Conservation (phyloP, 176 grass and related monocot species). For the Phoenix dactylifera region DNA sequence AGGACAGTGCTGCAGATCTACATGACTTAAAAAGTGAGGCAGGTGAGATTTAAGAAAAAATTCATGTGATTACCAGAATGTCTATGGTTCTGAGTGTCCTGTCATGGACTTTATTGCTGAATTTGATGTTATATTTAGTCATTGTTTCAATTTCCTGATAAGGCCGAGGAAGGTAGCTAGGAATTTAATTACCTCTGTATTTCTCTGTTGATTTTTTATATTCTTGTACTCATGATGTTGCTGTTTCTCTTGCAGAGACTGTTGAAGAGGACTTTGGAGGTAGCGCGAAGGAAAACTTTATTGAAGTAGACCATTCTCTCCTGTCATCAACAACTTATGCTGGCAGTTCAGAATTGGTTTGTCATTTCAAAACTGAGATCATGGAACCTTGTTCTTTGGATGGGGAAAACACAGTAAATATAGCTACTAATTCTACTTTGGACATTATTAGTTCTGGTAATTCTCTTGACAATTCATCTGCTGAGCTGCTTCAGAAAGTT, state of each 20-base stretch:
- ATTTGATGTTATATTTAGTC: slow-evolving; percentile 4
- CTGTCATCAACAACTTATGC: slow-evolving; percentile 3
- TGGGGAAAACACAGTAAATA: background rate
- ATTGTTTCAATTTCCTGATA: slow-evolving; percentile 1
- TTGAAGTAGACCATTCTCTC: slow-evolving; percentile 8
- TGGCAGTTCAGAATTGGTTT: slow-evolving; percentile 9
- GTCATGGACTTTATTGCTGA: no score
- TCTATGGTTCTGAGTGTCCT: no score
- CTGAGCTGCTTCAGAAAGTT: background rate
- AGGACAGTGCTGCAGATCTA: background rate
- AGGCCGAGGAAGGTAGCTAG: background rate
- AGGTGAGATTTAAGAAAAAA: slow-evolving; percentile 23
- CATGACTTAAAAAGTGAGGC: slow-evolving; percentile 16
- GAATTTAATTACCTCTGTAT: no score
- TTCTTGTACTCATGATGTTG: background rate
- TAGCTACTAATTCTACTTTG: background rate
- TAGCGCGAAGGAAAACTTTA: background rate
- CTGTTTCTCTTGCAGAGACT: background rate
- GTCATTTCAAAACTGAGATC: slow-evolving; percentile 22
- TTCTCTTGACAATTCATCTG: background rate
- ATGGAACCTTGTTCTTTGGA: slow-evolving; percentile 6
- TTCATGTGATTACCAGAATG: slow-evolving; percentile 2
- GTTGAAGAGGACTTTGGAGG: background rate
- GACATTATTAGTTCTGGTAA: slow-evolving; percentile 2
- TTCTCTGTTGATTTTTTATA: no score